These are phyloP conservation scores for Neoboletus brunneissimus DNA, from an alignment of 768 basidiomycete species.

Conservation along the genomic window DNA sequence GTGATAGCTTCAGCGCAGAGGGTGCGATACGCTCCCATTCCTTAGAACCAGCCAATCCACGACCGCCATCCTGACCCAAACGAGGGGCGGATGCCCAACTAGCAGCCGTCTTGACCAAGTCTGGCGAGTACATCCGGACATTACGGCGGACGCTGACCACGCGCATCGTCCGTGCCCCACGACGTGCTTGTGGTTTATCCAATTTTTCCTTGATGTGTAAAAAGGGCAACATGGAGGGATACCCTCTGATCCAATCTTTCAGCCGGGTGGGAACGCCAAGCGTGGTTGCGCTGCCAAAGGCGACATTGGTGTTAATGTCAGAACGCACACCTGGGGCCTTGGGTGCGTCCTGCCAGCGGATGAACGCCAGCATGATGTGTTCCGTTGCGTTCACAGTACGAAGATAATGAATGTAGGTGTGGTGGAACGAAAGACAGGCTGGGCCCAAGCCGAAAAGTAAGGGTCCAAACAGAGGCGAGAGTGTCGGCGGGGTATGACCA, in stretches of 20 bases:
- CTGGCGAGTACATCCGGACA: conserved; percentile 83
- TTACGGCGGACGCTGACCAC: conserved; percentile 76
- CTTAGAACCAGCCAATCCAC: conserved; percentile 53
- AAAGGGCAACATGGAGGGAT: conserved; percentile 74
- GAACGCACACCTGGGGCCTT: conserved; percentile 30
- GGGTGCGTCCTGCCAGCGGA: conserved; percentile 75
- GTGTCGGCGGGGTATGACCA: conserved; percentile 87
- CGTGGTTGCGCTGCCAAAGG: conserved; percentile 51
- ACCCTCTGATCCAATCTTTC: conserved; percentile 88
- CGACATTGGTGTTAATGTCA: conserved; percentile 32
- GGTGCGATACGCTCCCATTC: conserved; percentile 80
- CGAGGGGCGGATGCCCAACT: conserved; percentile 45
- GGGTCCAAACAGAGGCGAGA: conserved; percentile 88
- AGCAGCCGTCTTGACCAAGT: conserved; percentile 68
- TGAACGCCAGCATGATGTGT: conserved; percentile 87
- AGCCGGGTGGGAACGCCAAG: conserved; percentile 81
- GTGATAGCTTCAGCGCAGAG: conserved; percentile 53
- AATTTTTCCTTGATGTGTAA: conserved; percentile 49
- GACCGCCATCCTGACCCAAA: conserved; percentile 9
- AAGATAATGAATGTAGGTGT: conserved; percentile 68
- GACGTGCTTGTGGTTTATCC: conserved; percentile 60
- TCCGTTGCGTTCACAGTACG: conserved; percentile 85
- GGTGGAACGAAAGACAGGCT: conserved; percentile 49
- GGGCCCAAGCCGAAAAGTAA: conserved; percentile 80
- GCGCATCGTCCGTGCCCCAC: conserved; percentile 74